Percentiles rank a stretch among this genome's conserved stretches.
These are phyloP conservation scores for Acer yangbiense DNA, from an alignment of 345 rosid species.

Conservation along the genomic window DNA sequence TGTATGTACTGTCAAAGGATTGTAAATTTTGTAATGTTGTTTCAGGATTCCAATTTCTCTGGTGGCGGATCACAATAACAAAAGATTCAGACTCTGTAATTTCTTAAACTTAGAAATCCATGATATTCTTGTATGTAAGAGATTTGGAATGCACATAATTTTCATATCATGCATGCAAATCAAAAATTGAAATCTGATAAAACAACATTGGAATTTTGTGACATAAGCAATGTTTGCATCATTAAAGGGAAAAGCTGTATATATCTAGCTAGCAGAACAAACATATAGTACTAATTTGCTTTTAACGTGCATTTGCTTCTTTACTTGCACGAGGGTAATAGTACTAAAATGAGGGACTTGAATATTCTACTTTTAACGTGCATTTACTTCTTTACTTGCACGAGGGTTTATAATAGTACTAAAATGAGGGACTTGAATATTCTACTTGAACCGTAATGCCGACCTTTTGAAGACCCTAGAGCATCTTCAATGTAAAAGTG, in stretches of 20 bases:
- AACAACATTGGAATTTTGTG: not conserved
- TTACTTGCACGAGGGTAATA: not conserved
- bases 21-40: no score
- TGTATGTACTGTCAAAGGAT: no score
- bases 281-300: not conserved
- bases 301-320: not conserved
- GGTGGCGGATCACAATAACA: no score
- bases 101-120: no score
- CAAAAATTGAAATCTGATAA: no score
- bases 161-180: not conserved
- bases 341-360: not conserved
- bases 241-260: conserved; percentile 22
- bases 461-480: no score
- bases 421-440: not conserved
- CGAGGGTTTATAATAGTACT: not conserved
- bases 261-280: not conserved
- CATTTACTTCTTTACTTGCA: conserved; percentile 7
- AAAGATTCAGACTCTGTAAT: no score
- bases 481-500: no score
- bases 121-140: no score
- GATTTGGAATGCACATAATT: conserved; percentile 4
- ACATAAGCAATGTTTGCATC: conserved; percentile 13
- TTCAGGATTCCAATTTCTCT: no score
- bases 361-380: not conserved
- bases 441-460: no score